A percentile compares a stretch with the other conserved stretches of the same genome.
phyloP scores from a whole-genome alignment of 2,329 filamentous ascomycete genomes.

The Zasmidium cellare region DNA sequence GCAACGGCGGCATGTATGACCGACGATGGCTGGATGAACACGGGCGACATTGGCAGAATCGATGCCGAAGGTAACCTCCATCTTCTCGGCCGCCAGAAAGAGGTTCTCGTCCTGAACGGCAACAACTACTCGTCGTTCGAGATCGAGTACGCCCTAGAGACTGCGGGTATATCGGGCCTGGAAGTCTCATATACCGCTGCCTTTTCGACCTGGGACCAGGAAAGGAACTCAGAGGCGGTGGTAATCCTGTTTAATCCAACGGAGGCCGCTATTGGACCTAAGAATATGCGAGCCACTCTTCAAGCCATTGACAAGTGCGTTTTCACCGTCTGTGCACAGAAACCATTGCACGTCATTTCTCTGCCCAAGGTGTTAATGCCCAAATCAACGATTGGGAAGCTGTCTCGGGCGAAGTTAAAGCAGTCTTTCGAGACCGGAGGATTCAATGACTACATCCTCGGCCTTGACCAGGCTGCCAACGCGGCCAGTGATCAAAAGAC shows the following conservation, averaged over 20 bases:
- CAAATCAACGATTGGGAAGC: conserved; percentile 27
- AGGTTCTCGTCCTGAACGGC: conserved; percentile 26
- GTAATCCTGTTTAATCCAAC: conserved; percentile 25
- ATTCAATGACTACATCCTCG: conserved; percentile 16
- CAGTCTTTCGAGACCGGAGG: conserved; percentile 16
- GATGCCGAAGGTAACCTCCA: conserved; percentile 23
- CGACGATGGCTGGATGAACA: conserved; percentile 40
- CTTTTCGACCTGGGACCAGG: conserved; percentile 24
- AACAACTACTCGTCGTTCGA: conserved; percentile 26
- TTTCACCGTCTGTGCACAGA: conserved; percentile 20
- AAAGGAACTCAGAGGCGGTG: conserved; percentile 19
- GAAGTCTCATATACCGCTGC: conserved; percentile 19
- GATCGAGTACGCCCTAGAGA: conserved; percentile 25
- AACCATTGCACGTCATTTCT: conserved; percentile 20
- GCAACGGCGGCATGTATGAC: conserved; percentile 38
- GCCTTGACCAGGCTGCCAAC: not conserved
- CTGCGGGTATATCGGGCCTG: conserved; percentile 13
- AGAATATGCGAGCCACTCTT: conserved; percentile 15
- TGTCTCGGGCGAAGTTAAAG: conserved; percentile 23
- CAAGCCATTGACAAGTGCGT: conserved; percentile 20
- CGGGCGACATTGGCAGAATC: conserved; percentile 20
- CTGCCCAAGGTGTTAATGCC: conserved; percentile 21
- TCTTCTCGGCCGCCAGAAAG: conserved; percentile 24
- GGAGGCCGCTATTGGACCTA: conserved; percentile 20
- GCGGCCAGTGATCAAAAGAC: too few relatives aligned